These are phyloP conservation scores for Breviolum minutum DNA, from an alignment of 73 alveolate species.

Conservation along the genomic window DNA sequence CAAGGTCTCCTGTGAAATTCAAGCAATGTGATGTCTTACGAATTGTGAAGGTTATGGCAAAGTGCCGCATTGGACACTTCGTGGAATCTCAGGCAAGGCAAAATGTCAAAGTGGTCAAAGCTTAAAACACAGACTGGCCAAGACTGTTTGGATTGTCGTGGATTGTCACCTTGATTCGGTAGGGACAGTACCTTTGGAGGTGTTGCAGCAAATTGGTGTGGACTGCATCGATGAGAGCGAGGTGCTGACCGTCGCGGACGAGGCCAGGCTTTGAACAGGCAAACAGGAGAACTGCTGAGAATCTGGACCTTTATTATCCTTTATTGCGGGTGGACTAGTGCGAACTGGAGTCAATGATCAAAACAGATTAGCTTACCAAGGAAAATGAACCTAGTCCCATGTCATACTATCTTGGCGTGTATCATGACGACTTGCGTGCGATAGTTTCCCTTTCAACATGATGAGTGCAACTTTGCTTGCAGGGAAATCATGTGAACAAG, in stretches of 20 bases:
- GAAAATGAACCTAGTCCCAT: background rate
- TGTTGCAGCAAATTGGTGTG: slow-evolving; percentile 63
- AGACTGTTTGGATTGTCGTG: background rate
- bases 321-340: background rate
- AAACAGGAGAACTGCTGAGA: no score
- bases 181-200: slow-evolving; percentile 6
- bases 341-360: no score
- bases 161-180: background rate
- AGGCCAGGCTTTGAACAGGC: background rate
- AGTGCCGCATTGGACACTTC: slow-evolving; percentile 88
- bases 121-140: no score
- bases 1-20: background rate
- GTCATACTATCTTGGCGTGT: background rate
- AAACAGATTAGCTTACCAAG: background rate
- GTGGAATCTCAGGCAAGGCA: slow-evolving; percentile 63
- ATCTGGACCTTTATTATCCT: background rate
- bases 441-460: no score
- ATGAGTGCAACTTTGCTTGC: background rate
- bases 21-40: no score
- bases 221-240: slow-evolving; percentile 90
- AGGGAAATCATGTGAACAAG: slow-evolving; percentile 81
- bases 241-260: slow-evolving; percentile 85
- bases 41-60: slow-evolving; percentile 75
- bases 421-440: no score
- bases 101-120: background rate